Evolutionary conservation across 164 flowering plant genomes (phyloP).

Genomic region (Magnolia sinica): DNA sequence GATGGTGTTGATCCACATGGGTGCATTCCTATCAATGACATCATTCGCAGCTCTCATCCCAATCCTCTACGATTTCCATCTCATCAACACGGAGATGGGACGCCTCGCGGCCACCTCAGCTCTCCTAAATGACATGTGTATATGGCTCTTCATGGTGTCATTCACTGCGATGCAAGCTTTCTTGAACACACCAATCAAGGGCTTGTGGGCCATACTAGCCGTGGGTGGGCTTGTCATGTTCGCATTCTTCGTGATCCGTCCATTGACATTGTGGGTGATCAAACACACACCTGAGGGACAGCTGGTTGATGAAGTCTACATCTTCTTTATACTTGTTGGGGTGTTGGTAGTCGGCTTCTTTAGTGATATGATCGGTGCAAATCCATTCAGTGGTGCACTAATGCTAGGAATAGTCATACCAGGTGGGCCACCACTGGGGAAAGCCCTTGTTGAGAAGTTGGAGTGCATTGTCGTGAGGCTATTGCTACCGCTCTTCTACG

Average conservation of each 20-base stretch:
- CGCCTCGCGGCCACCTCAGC: constrained; percentile 32
- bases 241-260: constrained; percentile 18
- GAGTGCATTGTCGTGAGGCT: constrained; percentile 44
- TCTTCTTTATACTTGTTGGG: constrained; percentile 31
- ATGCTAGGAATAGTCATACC: constrained; percentile 66
- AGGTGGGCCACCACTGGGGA: constrained; percentile 71
- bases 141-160: not conserved
- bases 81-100: constrained; percentile 41
- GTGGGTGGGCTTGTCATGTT: not conserved
- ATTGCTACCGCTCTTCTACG: constrained; percentile 54
- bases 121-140: constrained; percentile 10
- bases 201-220: not conserved
- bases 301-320: constrained; percentile 37
- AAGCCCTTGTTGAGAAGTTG: constrained; percentile 48
- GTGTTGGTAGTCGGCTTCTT: constrained; percentile 38
- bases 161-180: not conserved
- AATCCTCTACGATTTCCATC: constrained; percentile 33
- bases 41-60: constrained; percentile 32
- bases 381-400: constrained; percentile 47
- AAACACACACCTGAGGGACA: constrained; percentile 45
- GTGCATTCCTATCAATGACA: constrained; percentile 10
- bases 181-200: constrained; percentile 10
- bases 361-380: constrained; percentile 45
- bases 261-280: constrained; percentile 37
- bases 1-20: not conserved